Conservation (phyloP, 495 filamentous ascomycete genomes). For the Penicillium tannophilum region DNA sequence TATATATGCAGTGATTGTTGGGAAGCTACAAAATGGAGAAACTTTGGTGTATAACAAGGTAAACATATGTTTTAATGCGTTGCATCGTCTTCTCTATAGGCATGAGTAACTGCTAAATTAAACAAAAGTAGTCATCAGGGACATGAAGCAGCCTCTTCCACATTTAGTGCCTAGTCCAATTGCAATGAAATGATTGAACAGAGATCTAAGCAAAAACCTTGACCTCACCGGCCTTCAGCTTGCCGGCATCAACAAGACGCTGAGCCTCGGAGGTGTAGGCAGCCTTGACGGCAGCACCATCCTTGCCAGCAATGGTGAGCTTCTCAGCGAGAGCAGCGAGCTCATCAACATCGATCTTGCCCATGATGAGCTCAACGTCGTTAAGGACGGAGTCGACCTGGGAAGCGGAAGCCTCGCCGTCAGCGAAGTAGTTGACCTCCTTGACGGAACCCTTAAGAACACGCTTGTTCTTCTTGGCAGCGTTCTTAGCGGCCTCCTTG, state of each 20-base stretch:
- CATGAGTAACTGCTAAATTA: constrained; percentile 6
- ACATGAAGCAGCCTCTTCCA: constrained; percentile 1
- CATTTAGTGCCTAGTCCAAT: background rate
- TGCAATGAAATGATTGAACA: too few relatives aligned
- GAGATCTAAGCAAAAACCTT: constrained; percentile 52
- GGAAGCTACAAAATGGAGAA: background rate
- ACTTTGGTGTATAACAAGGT: background rate
- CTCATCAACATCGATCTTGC: constrained; percentile 88
- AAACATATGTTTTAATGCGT: constrained; percentile 3
- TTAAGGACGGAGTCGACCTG: constrained; percentile 79
- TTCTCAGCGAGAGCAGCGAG: constrained; percentile 76
- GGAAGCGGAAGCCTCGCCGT: constrained; percentile 65
- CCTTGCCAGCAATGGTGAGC: constrained; percentile 61
- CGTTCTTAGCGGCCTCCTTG: constrained; percentile 96
- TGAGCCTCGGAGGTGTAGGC: constrained; percentile 70
- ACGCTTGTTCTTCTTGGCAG: constrained; percentile 99
- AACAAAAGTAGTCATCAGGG: constrained; percentile 5
- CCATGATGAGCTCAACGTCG: constrained; percentile 86
- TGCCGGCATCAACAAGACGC: constrained; percentile 73
- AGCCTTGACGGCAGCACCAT: constrained; percentile 62
- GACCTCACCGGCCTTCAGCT: constrained; percentile 77
- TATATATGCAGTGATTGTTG: background rate
- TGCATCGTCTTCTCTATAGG: constrained; percentile 12
- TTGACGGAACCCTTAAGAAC: constrained; percentile 89
- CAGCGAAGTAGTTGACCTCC: constrained; percentile 86